Evolutionary conservation across 139 green algal genomes (phyloP).

Genomic region (Asterochloris sp.): DNA sequence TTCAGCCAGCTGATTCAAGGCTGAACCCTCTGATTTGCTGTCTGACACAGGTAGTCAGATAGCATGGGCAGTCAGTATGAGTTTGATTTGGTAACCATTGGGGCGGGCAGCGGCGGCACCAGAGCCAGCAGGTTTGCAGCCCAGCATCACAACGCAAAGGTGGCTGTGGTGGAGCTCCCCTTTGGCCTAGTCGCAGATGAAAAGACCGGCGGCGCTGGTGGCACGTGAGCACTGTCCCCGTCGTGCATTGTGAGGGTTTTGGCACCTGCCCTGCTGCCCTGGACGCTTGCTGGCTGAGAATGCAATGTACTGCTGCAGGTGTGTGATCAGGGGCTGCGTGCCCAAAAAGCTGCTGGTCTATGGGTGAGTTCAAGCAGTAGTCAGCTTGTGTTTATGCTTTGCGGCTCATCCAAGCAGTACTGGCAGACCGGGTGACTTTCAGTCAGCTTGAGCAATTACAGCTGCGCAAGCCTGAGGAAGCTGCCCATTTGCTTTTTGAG

Average conservation of each 20-base stretch:
- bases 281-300: background rate
- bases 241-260: constrained; percentile 21
- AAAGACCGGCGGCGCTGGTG: constrained; percentile 79
- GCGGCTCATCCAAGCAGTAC: background rate
- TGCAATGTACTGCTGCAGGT: constrained; percentile 41
- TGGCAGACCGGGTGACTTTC: background rate
- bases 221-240: constrained; percentile 46
- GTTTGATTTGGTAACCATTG: constrained; percentile 92
- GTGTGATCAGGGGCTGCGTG: constrained; percentile 97
- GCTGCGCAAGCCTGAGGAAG: background rate
- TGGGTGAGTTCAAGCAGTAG: constrained; percentile 32
- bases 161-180: constrained; percentile 90
- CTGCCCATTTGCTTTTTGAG: background rate
- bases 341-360: constrained; percentile 99
- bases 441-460: background rate
- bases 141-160: constrained; percentile 66
- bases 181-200: constrained; percentile 83
- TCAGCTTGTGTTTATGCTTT: background rate
- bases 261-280: constrained; percentile 51
- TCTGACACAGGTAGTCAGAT: background rate
- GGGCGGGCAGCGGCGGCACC: constrained; percentile 81
- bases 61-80: constrained; percentile 25
- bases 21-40: too few species aligned
- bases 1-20: too few species aligned
- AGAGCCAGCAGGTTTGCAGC: constrained; percentile 40